phyloP scores from a whole-genome alignment of 768 basidiomycete species.

The Lactarius indigo region DNA sequence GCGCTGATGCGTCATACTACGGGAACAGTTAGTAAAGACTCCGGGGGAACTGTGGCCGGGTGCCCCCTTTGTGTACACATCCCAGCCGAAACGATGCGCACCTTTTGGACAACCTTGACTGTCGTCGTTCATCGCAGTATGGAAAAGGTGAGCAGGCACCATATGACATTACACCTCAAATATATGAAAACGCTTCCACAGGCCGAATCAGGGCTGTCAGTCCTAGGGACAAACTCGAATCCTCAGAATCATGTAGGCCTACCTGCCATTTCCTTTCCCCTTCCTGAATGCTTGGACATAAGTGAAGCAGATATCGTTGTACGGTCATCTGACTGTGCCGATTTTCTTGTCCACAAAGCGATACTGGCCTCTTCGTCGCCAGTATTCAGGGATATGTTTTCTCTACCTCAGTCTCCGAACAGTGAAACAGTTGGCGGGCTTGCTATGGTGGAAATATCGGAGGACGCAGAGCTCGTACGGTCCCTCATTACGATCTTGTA shows the following conservation, averaged over 20 bases:
- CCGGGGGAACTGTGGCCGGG: neutral
- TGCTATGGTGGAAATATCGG: constrained; percentile 21
- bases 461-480: constrained; percentile 19
- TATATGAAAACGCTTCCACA: neutral
- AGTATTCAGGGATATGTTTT: constrained; percentile 35
- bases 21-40: neutral
- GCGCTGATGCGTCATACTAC: neutral
- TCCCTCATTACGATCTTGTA: constrained; percentile 20
- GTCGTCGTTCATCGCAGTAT: neutral
- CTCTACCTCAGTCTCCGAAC: constrained; percentile 30
- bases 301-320: neutral
- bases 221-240: neutral
- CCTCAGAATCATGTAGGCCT: neutral
- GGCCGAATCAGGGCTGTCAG: neutral
- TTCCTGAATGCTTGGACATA: constrained; percentile 13
- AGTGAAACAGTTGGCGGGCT: neutral
- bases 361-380: constrained; percentile 30
- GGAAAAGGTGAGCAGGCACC: neutral
- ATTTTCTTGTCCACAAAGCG: neutral
- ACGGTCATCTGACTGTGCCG: neutral
- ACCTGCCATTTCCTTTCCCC: constrained; percentile 28
- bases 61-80: neutral
- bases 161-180: neutral
- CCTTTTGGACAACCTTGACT: neutral
- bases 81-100: neutral